Percentiles rank a stretch among this genome's conserved stretches.
Evolutionary conservation across 73 alveolate genomes (phyloP).

Genomic region (Symbiodinium pilosum): DNA sequence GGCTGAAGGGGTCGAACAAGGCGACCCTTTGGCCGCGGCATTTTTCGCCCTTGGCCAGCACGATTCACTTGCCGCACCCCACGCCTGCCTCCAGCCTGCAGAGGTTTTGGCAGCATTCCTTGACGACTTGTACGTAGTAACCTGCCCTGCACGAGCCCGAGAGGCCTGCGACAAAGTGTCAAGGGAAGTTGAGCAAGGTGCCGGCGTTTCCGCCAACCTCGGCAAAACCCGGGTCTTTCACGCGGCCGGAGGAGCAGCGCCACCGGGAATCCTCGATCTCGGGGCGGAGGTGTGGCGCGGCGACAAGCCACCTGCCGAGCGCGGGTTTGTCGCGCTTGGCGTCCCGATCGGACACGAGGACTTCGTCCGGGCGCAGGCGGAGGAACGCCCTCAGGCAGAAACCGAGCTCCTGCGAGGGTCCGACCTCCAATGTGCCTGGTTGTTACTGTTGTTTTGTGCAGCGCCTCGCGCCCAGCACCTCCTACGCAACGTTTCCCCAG

Average conservation of each 20-base stretch:
- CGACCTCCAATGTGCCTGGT: too few relatives aligned
- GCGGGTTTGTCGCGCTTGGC: neutral
- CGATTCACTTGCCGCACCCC: neutral
- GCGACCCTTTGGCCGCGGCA: neutral
- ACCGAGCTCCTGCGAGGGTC: too few relatives aligned
- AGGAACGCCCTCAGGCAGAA: too few relatives aligned
- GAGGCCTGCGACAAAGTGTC: neutral
- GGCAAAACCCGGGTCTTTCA: neutral
- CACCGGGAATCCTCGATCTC: neutral
- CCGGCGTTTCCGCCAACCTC: neutral
- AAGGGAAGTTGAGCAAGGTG: too few relatives aligned
- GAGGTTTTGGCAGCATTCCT: neutral
- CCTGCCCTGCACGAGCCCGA: neutral
- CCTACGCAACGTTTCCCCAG: too few relatives aligned
- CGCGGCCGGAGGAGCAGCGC: neutral
- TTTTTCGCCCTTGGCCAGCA: neutral
- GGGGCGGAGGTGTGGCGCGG: neutral
- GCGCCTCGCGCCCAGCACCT: too few relatives aligned
- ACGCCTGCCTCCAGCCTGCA: neutral
- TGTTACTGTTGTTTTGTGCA: too few relatives aligned
- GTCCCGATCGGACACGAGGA: neutral
- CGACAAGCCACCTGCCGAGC: neutral
- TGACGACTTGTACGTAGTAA: neutral
- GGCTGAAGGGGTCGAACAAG: slow-evolving; percentile 12
- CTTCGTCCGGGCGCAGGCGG: too few relatives aligned